phyloP scores from a whole-genome alignment of 805 yeast species.

The Cephaloascus fragrans region DNA sequence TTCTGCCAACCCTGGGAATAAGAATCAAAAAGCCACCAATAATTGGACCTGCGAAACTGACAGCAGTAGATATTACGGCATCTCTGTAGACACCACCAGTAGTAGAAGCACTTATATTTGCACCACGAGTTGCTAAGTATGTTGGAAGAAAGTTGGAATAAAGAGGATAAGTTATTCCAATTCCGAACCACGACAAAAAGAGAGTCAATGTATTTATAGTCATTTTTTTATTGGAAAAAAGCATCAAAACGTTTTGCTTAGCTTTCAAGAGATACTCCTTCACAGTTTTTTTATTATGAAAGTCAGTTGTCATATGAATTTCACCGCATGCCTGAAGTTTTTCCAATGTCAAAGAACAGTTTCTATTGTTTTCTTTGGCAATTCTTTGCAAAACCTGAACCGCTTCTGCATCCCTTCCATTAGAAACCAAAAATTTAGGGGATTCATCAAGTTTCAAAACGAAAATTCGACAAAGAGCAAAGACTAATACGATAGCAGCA shows the following conservation, averaged over 20 bases:
- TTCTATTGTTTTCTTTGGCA: conserved; percentile 34
- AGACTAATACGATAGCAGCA: conserved; percentile 40
- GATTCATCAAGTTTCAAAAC: conserved; percentile 39
- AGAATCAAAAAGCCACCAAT: conserved; percentile 31
- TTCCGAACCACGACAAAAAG: conserved; percentile 42
- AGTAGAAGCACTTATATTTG: conserved; percentile 27
- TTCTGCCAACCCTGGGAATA: conserved; percentile 25
- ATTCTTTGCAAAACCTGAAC: conserved; percentile 29
- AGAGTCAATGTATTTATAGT: conserved; percentile 35
- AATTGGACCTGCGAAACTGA: conserved; percentile 44
- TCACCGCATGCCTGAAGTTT: conserved; percentile 35
- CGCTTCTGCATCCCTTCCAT: conserved; percentile 43
- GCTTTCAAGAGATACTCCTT: conserved; percentile 16
- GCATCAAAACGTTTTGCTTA: conserved; percentile 28
- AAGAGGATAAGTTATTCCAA: conserved; percentile 50
- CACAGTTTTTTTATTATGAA: conserved; percentile 14
- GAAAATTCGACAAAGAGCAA: conserved; percentile 38
- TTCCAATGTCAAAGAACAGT: conserved; percentile 31
- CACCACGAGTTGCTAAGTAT: conserved; percentile 42
- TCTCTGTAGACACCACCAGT: conserved; percentile 35
- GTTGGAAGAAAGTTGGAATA: conserved; percentile 46
- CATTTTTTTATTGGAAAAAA: conserved; percentile 37
- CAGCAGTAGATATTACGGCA: conserved; percentile 34
- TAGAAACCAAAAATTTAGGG: conserved; percentile 43
- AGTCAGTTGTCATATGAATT: conserved; percentile 13